These are phyloP conservation scores for Copromyces sp. DNA, from an alignment of 495 filamentous ascomycete genomes.

Conservation along the genomic window DNA sequence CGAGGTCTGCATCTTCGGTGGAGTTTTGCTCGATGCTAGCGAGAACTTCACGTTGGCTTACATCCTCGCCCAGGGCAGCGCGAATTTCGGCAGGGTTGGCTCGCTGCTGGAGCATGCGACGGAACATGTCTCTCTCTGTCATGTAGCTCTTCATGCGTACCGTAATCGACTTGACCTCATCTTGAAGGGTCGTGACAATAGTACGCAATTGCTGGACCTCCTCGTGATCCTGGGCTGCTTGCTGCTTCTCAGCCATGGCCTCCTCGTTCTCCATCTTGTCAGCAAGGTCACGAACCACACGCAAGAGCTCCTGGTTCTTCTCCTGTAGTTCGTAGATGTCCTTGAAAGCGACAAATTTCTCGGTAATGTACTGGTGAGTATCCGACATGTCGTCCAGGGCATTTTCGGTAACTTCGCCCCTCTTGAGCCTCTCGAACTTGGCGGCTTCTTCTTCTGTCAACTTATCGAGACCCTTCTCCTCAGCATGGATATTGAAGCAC, in stretches of 20 bases:
- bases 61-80: constrained; percentile 51
- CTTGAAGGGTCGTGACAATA: constrained; percentile 48
- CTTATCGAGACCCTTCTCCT: constrained; percentile 66
- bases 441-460: constrained; percentile 53
- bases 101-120: constrained; percentile 75
- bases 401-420: constrained; percentile 50
- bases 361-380: constrained; percentile 78
- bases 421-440: constrained; percentile 63
- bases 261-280: constrained; percentile 88
- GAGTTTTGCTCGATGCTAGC: constrained; percentile 40
- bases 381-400: constrained; percentile 60
- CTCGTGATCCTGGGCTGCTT: constrained; percentile 60
- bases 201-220: constrained; percentile 61
- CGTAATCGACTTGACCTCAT: constrained; percentile 67
- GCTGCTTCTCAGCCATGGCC: constrained; percentile 55
- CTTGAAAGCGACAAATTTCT: constrained; percentile 72
- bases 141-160: constrained; percentile 83
- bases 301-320: constrained; percentile 75
- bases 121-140: constrained; percentile 93
- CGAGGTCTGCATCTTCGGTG: constrained; percentile 29
- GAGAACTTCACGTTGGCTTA: constrained; percentile 34
- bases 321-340: constrained; percentile 76
- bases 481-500: constrained; percentile 66
- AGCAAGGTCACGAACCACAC: constrained; percentile 70
- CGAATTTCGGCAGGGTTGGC: constrained; percentile 47